A percentile compares a stretch with the other conserved stretches of the same genome.
These are phyloP conservation scores for Paecilomyces formosus DNA, from an alignment of 2,329 filamentous ascomycete genomes.

Conservation along the genomic window DNA sequence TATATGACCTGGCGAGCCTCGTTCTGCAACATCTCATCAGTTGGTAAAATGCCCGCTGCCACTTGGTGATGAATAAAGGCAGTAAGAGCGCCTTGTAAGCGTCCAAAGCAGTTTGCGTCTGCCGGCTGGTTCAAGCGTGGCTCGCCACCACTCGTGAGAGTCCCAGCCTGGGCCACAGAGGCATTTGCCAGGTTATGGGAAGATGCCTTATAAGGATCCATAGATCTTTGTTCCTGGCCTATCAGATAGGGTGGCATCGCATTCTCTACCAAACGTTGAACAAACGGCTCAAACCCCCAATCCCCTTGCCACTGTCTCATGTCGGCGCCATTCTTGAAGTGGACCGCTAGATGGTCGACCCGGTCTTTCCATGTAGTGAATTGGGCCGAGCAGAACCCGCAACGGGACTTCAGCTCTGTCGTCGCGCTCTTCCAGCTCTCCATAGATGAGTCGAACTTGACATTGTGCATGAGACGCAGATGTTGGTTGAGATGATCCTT, in stretches of 20 bases:
- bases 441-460: conserved; percentile 49
- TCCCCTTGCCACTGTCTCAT: conserved; percentile 36
- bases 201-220: conserved; percentile 25
- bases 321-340: conserved; percentile 30
- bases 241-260: conserved; percentile 30
- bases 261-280: conserved; percentile 29
- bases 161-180: conserved; percentile 5
- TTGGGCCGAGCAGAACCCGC: conserved; percentile 34
- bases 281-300: conserved; percentile 32
- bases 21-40: conserved; percentile 29
- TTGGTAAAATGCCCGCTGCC: conserved; percentile 26
- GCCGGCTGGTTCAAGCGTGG: conserved; percentile 17
- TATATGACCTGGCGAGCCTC: conserved; percentile 28
- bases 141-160: neutral
- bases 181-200: neutral
- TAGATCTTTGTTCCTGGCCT: conserved; percentile 22
- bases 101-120: conserved; percentile 35
- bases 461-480: conserved; percentile 52
- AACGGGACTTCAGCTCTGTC: conserved; percentile 45
- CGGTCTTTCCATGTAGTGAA: conserved; percentile 39
- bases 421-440: conserved; percentile 52
- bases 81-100: conserved; percentile 33
- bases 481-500: conserved; percentile 59
- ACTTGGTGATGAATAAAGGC: conserved; percentile 29
- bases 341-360: conserved; percentile 32